Base-by-base conservation (phyloP, 2,329 filamentous ascomycete species). In the Endothia cerciana region DNA sequence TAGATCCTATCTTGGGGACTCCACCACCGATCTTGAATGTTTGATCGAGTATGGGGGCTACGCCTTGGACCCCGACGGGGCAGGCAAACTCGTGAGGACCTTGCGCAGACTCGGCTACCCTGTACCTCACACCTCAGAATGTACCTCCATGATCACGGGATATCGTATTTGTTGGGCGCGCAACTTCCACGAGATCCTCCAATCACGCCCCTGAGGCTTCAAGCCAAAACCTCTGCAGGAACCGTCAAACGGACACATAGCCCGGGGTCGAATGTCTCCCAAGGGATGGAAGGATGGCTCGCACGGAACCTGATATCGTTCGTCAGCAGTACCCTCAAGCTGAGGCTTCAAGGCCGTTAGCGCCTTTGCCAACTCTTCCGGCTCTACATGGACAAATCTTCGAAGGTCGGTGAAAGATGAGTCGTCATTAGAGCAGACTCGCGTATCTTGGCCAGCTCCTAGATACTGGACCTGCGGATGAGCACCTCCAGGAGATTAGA, bases 1-100 rank as follows among this genome's bases (percentile, higher is more conserved):
- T 1, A 30, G 30, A 38, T 72, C 85, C n/a, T 88, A 87, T 74
- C 81, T 87, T 72, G 85, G 85, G 8, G 85, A 88, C 72, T 86
- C 85, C 36, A 79, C 79, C 1, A 87, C 85, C 1, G 85, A 88
- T 71, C 73, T 87, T 64, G 80, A 82, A 71, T 87, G 85, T 66
- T 73, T 88, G 45, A 69, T 85, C 4, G 71, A 73, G 28, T 74
- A 73, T 1, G 74, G 76, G 6, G 85, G 84, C 4, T 74, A 87
- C 28, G 79, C 83, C 51, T 77, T 88, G 47, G 77, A 81, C 1
- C 72, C 80, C 45, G 70, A 75, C 19, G 75, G 75, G 41, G 68
- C 65, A 58, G 73, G 71, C 61, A 71, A 67, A 55, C 70, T 84
- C 43, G 65, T 82, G 58, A 70, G 68, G 57, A 76, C 77, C 3